Base-by-base conservation (phyloP, 352 stramenopile species). In the Globisporangium megalacanthum region DNA sequence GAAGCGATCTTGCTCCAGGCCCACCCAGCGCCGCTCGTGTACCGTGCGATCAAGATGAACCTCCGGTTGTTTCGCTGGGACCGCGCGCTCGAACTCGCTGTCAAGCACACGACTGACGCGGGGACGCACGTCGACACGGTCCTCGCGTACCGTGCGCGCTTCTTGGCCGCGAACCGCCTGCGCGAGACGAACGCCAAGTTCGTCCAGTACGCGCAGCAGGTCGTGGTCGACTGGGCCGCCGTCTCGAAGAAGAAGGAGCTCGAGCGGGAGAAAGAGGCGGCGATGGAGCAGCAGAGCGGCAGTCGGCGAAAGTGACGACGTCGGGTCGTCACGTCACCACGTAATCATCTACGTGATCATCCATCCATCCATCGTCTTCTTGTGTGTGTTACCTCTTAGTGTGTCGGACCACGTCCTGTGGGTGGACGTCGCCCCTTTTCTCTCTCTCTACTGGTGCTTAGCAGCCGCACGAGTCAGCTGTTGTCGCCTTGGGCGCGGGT, bases 11-110 rank as follows among this genome's bases (percentile, higher is more conserved):
- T 98, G 39, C 65, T 98, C 49, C 90, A 98, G 54, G 83, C 90
- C 0, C 86, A 88, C 36, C 91, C 89, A 1, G 80, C 69, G 41
- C 89, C 91, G 51, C 75, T 97, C 1, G 61, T 97, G 10, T 97
- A 98, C 59, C 84, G 92, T 46, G 89, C 91, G 25, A 97, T 98
- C 66, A 98, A 98, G 65, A 73, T 98, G 58, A 98, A 98, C 62
- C 68, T 97, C 42, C 73, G 87, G 10, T 63, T 96, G 10, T 97
- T 95, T 64, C 84, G 87, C 37, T 97, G 87, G 88, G 75, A 94
- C 42, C 71, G 87, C 17, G 92, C 92, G 2, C 62, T 97, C 48
- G 83, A 96, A 25, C 62, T 98, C 5, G 89, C 91, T 6, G 82
- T 96, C 46, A 93, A 96, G 60, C 78, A 97, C 77, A 95, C 85